A percentile compares a stretch with the other conserved stretches of the same genome.
Evolutionary conservation across 345 rosid genomes (phyloP).

Genomic region (Populus alba): DNA sequence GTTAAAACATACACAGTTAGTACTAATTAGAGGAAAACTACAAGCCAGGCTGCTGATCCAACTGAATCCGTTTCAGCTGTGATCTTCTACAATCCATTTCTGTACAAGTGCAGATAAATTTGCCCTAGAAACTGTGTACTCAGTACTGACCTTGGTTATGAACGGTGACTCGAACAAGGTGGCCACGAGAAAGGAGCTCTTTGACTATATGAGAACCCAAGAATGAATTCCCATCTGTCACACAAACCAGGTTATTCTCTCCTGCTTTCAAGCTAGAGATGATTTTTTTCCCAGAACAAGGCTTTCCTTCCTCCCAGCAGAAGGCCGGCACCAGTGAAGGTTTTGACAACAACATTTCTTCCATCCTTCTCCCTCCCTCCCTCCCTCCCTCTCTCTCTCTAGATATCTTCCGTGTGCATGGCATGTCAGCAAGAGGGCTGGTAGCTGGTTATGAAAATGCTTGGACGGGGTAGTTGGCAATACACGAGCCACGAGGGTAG

Average conservation of each 20-base stretch:
- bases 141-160: conserved; percentile 28
- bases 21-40: not conserved
- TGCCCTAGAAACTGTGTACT: not conserved
- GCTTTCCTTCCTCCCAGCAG: conserved; percentile 6
- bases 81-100: not conserved
- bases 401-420: not conserved
- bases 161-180: conserved; percentile 38
- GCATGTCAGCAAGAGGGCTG: not conserved
- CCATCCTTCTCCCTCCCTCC: not conserved
- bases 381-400: not conserved
- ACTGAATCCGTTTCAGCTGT: not conserved
- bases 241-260: conserved; percentile 38
- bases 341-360: conserved; percentile 8
- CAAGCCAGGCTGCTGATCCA: not conserved
- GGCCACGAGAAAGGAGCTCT: conserved; percentile 34
- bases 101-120: not conserved
- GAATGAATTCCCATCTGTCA: conserved; percentile 39
- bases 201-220: conserved; percentile 32
- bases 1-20: no score
- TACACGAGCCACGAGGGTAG: conserved; percentile 21
- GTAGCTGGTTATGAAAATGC: no score
- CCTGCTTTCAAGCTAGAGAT: conserved; percentile 18
- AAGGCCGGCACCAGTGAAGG: conserved; percentile 4
- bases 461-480: conserved; percentile 17
- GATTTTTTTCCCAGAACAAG: conserved; percentile 9